Conservation (phyloP, 306 rosid species). For the Dryas alaskensis region DNA sequence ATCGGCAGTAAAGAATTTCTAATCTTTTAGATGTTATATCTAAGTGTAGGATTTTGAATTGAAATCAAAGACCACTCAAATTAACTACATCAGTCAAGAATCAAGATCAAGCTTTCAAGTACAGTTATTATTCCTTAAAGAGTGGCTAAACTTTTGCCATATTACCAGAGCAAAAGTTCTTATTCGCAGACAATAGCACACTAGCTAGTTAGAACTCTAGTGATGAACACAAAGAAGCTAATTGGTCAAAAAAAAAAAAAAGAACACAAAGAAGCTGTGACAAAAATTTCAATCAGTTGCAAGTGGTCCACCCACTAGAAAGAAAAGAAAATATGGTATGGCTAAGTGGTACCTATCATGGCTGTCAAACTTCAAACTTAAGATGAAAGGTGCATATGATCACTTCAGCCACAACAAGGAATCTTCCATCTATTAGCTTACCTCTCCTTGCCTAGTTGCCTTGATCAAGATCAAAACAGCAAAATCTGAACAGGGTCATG, state of each 20-base stretch:
- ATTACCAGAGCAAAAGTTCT: conserved; percentile 19
- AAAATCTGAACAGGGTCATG: conserved; percentile 41
- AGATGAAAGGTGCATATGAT: conserved; percentile 3
- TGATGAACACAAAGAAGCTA: not conserved
- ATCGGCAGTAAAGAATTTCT: not conserved
- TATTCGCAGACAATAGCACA: conserved; percentile 1
- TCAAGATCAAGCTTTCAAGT: not conserved
- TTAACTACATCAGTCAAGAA: not conserved
- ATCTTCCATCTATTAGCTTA: conserved; percentile 4
- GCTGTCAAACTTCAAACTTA: conserved; percentile 21
- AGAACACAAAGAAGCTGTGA: not conserved
- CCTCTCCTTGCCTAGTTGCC: conserved; percentile 3
- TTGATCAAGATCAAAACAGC: conserved; percentile 15
- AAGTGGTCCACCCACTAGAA: conserved; percentile 42
- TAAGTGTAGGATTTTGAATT: not conserved
- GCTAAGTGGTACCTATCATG: conserved; percentile 16
- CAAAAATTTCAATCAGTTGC: conserved; percentile 15
- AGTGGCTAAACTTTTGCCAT: conserved; percentile 33
- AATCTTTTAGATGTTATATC: not conserved
- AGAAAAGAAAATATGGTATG: not conserved
- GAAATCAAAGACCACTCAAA: conserved; percentile 8
- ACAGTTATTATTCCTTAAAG: conserved; percentile 30
- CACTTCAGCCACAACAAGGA: not conserved
- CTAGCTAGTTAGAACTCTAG: not conserved
- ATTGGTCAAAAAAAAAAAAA: no score